Evolutionary conservation across 768 basidiomycete genomes (phyloP).

Genomic region (Asterophora lycoperdoides): DNA sequence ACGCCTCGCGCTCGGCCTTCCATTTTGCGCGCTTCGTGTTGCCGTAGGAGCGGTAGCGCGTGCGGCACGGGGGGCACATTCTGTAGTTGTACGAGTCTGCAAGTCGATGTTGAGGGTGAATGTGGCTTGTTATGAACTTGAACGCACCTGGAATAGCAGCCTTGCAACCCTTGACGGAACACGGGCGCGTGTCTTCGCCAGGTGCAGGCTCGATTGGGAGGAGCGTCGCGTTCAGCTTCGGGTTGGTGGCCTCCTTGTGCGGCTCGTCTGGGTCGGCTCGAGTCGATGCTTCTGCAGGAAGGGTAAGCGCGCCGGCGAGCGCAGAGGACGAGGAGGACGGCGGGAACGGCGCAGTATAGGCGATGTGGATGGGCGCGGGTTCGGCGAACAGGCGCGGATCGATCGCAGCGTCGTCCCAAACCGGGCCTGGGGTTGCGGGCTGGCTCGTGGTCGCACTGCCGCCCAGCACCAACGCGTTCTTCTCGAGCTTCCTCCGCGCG

Average conservation of each 20-base stretch:
- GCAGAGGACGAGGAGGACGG: constrained; percentile 35
- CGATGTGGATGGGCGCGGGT: not conserved
- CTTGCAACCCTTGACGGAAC: constrained; percentile 56
- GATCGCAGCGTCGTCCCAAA: constrained; percentile 14
- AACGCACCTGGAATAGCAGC: constrained; percentile 35
- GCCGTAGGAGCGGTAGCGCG: constrained; percentile 48
- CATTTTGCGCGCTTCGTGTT: constrained; percentile 52
- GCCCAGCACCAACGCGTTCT: constrained; percentile 33
- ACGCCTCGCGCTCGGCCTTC: constrained; percentile 42
- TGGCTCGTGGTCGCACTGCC: no score
- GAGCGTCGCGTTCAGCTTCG: not conserved
- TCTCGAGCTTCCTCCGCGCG: constrained; percentile 47
- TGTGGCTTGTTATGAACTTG: not conserved
- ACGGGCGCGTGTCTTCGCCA: constrained; percentile 28
- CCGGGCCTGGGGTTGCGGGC: no score
- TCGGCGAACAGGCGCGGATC: constrained; percentile 18
- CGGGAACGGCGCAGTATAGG: constrained; percentile 17
- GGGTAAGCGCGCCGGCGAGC: constrained; percentile 44
- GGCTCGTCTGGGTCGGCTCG: not conserved
- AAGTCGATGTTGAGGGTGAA: no score
- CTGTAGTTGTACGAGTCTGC: constrained; percentile 32
- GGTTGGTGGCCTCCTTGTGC: no score
- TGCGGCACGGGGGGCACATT: constrained; percentile 45
- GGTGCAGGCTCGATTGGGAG: not conserved
- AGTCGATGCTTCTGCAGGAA: constrained; percentile 27